These are phyloP conservation scores for Anethum foeniculum DNA, from an alignment of 140 eudicot genomes.

Conservation along the genomic window DNA sequence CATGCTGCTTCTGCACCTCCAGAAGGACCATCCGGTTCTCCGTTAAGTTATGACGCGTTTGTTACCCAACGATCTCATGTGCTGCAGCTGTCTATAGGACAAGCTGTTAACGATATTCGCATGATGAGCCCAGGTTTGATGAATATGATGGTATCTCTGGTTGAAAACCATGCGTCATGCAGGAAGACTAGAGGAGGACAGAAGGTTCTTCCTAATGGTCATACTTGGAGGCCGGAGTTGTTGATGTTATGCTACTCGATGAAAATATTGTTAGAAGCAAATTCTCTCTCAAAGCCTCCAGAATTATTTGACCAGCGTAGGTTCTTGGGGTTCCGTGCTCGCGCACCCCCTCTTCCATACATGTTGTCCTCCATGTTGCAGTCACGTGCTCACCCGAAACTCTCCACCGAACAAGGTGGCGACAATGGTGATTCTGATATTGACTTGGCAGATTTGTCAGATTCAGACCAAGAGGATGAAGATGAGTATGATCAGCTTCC, in stretches of 20 bases:
- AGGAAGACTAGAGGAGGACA: constrained; percentile 88
- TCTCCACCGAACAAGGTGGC: constrained; percentile 74
- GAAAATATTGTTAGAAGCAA: constrained; percentile 88
- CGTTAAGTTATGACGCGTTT: constrained; percentile 84
- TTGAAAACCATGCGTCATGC: constrained; percentile 84
- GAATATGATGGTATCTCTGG: constrained; percentile 85
- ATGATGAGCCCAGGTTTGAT: constrained; percentile 87
- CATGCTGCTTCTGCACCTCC: constrained; percentile 97
- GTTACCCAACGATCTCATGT: constrained; percentile 89
- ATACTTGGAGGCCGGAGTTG: constrained; percentile 79
- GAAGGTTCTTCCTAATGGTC: constrained; percentile 93
- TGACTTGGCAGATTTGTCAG: constrained; percentile 75
- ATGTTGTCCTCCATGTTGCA: constrained; percentile 90
- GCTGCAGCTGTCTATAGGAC: constrained; percentile 84
- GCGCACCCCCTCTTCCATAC: constrained; percentile 80
- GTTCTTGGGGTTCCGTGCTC: constrained; percentile 80
- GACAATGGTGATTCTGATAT: constrained; percentile 81
- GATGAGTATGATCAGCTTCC: constrained; percentile 98
- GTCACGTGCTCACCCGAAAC: constrained; percentile 89
- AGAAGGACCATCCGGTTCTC: constrained; percentile 85
- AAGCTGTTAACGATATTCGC: constrained; percentile 74
- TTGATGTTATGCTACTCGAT: constrained; percentile 78
- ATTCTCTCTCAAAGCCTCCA: constrained; percentile 53
- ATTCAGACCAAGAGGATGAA: constrained; percentile 68
- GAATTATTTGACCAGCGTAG: constrained; percentile 78